Evolutionary conservation across 2,329 filamentous ascomycete species (phyloP).

Genomic region (Ceratocystis eucalypticola): DNA sequence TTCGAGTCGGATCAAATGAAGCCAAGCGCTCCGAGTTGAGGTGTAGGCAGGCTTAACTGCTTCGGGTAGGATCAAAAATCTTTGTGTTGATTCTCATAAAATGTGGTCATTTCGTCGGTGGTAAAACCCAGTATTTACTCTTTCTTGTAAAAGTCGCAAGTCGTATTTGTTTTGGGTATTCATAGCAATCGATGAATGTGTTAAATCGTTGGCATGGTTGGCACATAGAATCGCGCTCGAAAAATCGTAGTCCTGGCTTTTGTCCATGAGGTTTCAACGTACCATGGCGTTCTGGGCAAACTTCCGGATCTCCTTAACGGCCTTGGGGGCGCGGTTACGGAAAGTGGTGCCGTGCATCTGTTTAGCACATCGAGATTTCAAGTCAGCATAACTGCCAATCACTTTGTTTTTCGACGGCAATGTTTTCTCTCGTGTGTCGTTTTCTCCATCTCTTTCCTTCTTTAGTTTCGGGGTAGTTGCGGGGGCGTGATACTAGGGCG

Average conservation of each 20-base stretch:
- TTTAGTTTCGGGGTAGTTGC: not conserved
- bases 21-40: not conserved
- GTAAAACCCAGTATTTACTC: not conserved
- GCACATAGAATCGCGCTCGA: not conserved
- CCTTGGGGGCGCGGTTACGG: conserved; percentile 98
- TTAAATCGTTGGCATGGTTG: not conserved
- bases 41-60: not conserved
- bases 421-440: conserved; percentile 6
- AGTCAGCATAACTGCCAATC: conserved; percentile 26
- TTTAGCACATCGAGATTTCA: conserved; percentile 19
- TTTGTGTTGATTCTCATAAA: not conserved
- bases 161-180: not conserved
- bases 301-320: conserved; percentile 98
- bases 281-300: conserved; percentile 95
- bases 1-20: not conserved
- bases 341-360: conserved; percentile 94
- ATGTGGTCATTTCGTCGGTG: not conserved
- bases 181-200: not conserved
- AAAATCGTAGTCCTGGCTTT: conserved; percentile 14
- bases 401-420: not conserved
- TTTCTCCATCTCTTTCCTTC: not conserved
- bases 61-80: not conserved
- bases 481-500: not conserved
- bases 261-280: conserved; percentile 31
- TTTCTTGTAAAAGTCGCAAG: not conserved